These are phyloP conservation scores for Verticillium nubilum DNA, from an alignment of 2,329 filamentous ascomycete genomes.

Conservation along the genomic window DNA sequence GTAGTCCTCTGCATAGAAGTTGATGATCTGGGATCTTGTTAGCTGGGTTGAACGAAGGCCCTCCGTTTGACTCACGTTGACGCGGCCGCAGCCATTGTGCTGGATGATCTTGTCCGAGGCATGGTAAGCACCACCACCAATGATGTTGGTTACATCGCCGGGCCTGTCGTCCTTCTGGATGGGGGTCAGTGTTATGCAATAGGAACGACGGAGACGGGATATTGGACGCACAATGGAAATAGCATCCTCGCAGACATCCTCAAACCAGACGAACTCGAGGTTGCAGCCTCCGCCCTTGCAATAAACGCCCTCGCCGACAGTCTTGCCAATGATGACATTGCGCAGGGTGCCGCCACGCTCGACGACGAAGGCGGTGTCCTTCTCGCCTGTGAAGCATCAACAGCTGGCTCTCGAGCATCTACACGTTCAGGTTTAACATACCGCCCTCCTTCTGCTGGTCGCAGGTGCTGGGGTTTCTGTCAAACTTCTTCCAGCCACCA, in stretches of 20 bases:
- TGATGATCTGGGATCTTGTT: conserved; percentile 18
- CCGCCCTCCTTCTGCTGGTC: conserved; percentile 32
- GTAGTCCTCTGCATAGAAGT: conserved; percentile 39
- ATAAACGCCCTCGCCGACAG: conserved; percentile 17
- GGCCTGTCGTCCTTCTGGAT: conserved; percentile 14
- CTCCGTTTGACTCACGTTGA: conserved; percentile 12
- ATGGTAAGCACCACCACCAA: conserved; percentile 31
- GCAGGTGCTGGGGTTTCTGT: conserved; percentile 29
- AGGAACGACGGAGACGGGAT: too few relatives aligned
- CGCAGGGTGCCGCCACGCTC: conserved; percentile 14
- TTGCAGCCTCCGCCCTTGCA: conserved; percentile 20
- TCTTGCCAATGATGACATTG: conserved; percentile 17
- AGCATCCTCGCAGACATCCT: conserved; percentile 19
- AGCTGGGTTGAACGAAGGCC: neutral
- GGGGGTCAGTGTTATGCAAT: neutral
- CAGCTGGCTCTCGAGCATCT: neutral
- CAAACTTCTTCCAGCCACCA: conserved; percentile 24
- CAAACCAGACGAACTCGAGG: conserved; percentile 19
- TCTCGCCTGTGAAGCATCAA: conserved; percentile 5
- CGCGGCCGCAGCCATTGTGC: conserved; percentile 29
- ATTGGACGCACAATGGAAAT: conserved; percentile 11
- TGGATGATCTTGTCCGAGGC: conserved; percentile 33
- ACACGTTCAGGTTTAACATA: neutral
- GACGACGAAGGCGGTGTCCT: conserved; percentile 16
- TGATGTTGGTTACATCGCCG: conserved; percentile 22